phyloP scores from a whole-genome alignment of 2,329 filamentous ascomycete genomes.

The Ascochyta pisi region DNA sequence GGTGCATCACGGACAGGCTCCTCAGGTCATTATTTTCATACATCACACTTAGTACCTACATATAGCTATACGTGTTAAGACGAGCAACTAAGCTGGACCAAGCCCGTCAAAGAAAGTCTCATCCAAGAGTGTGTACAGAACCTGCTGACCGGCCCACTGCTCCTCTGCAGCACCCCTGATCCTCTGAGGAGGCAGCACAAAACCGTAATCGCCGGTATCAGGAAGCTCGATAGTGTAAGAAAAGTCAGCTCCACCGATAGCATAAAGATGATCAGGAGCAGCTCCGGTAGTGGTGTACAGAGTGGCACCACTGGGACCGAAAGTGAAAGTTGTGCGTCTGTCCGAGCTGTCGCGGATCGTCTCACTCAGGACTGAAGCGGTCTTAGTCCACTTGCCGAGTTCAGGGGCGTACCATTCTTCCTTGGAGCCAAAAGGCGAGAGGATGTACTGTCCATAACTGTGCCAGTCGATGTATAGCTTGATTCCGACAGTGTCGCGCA shows the following conservation, averaged over 20 bases:
- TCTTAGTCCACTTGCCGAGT: constrained; percentile 56
- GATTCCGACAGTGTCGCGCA: constrained; percentile 57
- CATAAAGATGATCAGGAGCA: constrained; percentile 53
- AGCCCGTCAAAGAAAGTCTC: constrained; percentile 39
- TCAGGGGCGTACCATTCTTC: constrained; percentile 58
- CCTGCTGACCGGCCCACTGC: constrained; percentile 51
- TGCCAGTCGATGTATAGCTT: constrained; percentile 71
- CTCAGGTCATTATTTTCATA: too few relatives aligned
- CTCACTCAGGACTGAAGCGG: constrained; percentile 56
- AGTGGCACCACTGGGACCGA: constrained; percentile 62
- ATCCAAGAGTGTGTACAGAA: constrained; percentile 33
- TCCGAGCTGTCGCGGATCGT: constrained; percentile 57
- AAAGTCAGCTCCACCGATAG: constrained; percentile 50
- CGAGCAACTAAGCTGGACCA: constrained; percentile 21
- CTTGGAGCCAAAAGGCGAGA: constrained; percentile 65
- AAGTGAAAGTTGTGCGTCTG: constrained; percentile 46
- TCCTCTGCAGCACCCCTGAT: constrained; percentile 56
- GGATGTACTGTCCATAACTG: constrained; percentile 66
- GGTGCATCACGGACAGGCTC: too few relatives aligned
- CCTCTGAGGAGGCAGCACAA: constrained; percentile 57
- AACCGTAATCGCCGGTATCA: constrained; percentile 56
- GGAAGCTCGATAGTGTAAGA: constrained; percentile 57
- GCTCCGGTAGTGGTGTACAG: constrained; percentile 63
- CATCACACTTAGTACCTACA: too few relatives aligned
- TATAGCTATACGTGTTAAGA: too few relatives aligned